These are phyloP conservation scores for Apophysomyces ossiformis DNA, from an alignment of 371 early-diverging fungal species.

Conservation along the genomic window DNA sequence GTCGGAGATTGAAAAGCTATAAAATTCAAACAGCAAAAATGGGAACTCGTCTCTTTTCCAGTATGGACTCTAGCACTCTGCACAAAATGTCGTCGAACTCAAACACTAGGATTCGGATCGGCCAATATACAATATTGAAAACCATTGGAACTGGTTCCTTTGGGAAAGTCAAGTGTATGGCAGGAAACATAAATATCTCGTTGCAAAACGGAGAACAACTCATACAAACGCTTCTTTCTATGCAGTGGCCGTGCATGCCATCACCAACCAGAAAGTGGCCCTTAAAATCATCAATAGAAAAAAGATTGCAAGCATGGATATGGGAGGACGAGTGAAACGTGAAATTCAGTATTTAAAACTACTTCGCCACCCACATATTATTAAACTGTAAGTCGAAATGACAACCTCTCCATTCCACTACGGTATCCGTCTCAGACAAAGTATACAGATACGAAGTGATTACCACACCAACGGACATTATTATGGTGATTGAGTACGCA, in stretches of 20 bases:
- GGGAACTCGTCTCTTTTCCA: background rate
- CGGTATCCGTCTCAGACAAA: slow-evolving; percentile 1
- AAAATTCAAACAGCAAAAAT: no score
- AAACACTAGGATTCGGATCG: slow-evolving; percentile 71
- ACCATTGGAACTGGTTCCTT: slow-evolving; percentile 96
- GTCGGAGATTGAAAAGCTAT: no score
- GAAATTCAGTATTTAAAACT: slow-evolving; percentile 97
- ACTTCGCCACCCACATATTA: slow-evolving; percentile 97
- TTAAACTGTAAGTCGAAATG: slow-evolving; percentile 78
- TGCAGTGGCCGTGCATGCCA: slow-evolving; percentile 92
- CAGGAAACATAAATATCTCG: background rate
- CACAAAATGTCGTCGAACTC: slow-evolving; percentile 17
- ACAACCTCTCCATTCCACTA: background rate
- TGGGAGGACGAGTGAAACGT: slow-evolving; percentile 93
- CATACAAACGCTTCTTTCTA: slow-evolving; percentile 9
- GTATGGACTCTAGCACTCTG: background rate
- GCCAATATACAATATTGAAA: slow-evolving; percentile 91
- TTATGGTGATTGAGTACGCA: slow-evolving; percentile 98
- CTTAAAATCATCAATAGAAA: slow-evolving; percentile 93
- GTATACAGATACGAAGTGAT: slow-evolving; percentile 90
- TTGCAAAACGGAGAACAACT: background rate
- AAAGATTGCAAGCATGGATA: slow-evolving; percentile 90
- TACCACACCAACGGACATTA: slow-evolving; percentile 93
- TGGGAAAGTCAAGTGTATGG: slow-evolving; percentile 96
- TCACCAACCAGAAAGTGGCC: slow-evolving; percentile 95